Percentiles rank a stretch among this genome's conserved stretches.
These are phyloP conservation scores for Hansenula anomala DNA, from an alignment of 1,139 yeast species.

Conservation along the genomic window DNA sequence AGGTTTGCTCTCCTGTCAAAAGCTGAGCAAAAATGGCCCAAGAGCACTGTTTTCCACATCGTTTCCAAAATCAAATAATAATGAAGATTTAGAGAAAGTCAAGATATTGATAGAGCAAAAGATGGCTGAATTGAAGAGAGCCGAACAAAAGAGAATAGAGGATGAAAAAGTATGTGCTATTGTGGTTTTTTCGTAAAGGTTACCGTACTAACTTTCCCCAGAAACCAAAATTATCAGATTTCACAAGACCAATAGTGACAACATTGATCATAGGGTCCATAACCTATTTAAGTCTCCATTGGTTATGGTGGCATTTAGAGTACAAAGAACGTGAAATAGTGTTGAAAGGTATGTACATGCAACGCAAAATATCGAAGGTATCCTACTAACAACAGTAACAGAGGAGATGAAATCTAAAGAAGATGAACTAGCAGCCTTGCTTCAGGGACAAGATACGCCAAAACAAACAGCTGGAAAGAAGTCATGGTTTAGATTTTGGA, in stretches of 20 bases:
- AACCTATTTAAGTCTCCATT: slow-evolving; percentile 24
- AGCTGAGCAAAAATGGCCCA: no score
- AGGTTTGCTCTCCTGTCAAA: no score
- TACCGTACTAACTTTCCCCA: not conserved
- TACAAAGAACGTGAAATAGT: slow-evolving; percentile 25
- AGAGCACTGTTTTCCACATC: not conserved
- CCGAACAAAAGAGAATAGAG: slow-evolving; percentile 8
- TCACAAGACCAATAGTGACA: slow-evolving; percentile 16
- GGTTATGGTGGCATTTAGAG: slow-evolving; percentile 29
- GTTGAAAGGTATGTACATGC: slow-evolving; percentile 10
- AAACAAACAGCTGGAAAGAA: not conserved
- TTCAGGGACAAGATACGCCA: not conserved
- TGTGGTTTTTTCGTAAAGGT: no score
- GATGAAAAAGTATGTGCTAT: slow-evolving; percentile 13
- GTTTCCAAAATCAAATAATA: slow-evolving; percentile 2
- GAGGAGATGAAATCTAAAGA: not conserved
- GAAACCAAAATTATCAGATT: slow-evolving; percentile 20
- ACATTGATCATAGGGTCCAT: slow-evolving; percentile 15
- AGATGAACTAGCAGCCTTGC: not conserved
- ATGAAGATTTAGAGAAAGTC: slow-evolving; percentile 17
- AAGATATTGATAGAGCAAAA: slow-evolving; percentile 15
- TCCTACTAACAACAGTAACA: not conserved
- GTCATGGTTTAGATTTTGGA: slow-evolving; percentile 1
- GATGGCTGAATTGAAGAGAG: slow-evolving; percentile 12
- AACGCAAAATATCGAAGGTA: no score